Base-by-base conservation (phyloP, 2,329 filamentous ascomycete species). In the Fusarium nygamai region DNA sequence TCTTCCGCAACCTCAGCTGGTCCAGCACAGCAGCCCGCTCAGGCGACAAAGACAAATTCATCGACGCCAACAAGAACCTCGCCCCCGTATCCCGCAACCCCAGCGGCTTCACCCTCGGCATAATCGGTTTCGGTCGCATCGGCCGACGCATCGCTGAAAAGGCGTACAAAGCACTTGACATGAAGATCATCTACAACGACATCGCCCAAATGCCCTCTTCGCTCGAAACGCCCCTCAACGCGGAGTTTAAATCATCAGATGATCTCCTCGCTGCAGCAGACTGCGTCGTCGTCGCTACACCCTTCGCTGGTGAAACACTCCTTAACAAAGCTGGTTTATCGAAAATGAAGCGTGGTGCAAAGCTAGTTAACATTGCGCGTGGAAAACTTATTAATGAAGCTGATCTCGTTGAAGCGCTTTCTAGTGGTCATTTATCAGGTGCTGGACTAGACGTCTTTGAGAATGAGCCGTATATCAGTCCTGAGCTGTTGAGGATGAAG, bases 321-420 rank as follows among this genome's bases (percentile, higher is more conserved):
- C 62, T 78, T 0, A 76, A 88, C 47, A 89, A 86, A 24, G 78
- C 83, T 7, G 89, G 93, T 75, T 91, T 94, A 74, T 84, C 84
- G 44, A 89, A 89, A 80, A 94, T 94, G 92, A 94, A 94, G 82
- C 85, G 87, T 58, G 91, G 91, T 13, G 88, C 92, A 6, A 87
- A 92, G 7, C 86, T 94, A 27, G 87, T 94, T 72, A 94, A 94
- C 80, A 93, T 92, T 5, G 92, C 92, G 3, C 87, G 92, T 13
- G 92, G 92, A 4, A 91, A 91, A n/a, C 88, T 94, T 34, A 91
- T 94, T 67, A 90, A 94, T 67, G 92, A 94, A 81, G 90, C 84
- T 7, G 92, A 92, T 0, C 86, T 94, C 16, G 92, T 93, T 4
- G 84, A 89, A 57, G 92, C 92, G 0, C 83, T 94, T 4, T 85